phyloP scores from a whole-genome alignment of 2,329 filamentous ascomycete genomes.

The Emydomyces testavorans region DNA sequence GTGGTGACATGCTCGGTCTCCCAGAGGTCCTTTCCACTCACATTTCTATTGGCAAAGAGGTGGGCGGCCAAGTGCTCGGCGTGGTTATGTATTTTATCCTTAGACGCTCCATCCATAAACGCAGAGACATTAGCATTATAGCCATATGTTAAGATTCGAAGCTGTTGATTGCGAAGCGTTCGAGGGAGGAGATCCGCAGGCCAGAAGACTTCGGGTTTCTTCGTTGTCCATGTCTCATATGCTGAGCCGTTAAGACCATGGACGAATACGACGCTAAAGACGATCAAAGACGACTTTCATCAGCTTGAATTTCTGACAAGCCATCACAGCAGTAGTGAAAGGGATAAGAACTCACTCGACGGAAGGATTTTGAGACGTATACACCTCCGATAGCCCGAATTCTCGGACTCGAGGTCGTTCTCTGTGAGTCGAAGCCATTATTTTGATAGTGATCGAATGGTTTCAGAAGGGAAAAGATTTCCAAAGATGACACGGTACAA shows the following conservation, averaged over 20 bases:
- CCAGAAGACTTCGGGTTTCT: slow-evolving; percentile 49
- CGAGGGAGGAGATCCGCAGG: slow-evolving; percentile 54
- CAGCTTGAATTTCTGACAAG: not conserved
- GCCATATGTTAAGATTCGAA: slow-evolving; percentile 59
- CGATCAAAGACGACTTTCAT: not conserved
- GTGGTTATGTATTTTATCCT: slow-evolving; percentile 58
- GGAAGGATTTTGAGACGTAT: slow-evolving; percentile 28
- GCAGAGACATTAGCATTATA: slow-evolving; percentile 56
- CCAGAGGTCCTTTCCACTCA: slow-evolving; percentile 19
- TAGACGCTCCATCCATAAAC: slow-evolving; percentile 45
- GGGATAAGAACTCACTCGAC: slow-evolving; percentile 26
- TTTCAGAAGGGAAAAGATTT: not conserved
- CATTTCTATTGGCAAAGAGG: slow-evolving; percentile 51
- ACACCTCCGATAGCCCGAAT: slow-evolving; percentile 35
- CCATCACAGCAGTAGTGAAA: not conserved
- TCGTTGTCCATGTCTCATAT: slow-evolving; percentile 49
- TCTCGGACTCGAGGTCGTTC: slow-evolving; percentile 24
- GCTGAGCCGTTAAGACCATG: slow-evolving; percentile 60
- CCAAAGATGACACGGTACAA: not conserved
- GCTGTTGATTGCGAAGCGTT: slow-evolving; percentile 46
- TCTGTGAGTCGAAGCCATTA: slow-evolving; percentile 7
- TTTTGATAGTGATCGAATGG: not conserved
- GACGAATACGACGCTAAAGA: slow-evolving; percentile 49
- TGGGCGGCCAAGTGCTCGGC: slow-evolving; percentile 56
- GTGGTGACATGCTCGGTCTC: not conserved